Evolutionary conservation across 257 asterid species (phyloP), one percentile per base, ranked within the genome.

Genomic region (Hygrophila difformis): DNA sequence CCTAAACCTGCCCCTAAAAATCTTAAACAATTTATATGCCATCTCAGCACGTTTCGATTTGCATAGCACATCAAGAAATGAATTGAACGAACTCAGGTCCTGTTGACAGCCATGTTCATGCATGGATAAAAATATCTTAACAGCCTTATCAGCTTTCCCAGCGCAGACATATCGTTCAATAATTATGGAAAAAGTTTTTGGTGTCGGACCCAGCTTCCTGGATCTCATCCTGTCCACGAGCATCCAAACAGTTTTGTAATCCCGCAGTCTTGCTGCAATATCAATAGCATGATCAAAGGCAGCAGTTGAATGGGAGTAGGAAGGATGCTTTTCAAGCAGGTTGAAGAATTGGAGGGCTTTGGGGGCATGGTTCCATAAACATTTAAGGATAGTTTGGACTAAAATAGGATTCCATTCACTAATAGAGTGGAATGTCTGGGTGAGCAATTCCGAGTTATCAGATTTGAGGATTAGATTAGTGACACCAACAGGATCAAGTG

Each of bases 341-440:
- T 66, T 44, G 84, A 84, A 81, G 62, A 82, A 76, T n/a, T 77
- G 81, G 64, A 91, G 81, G 53, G 96, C 98, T 71, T 80, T 91
- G 1, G 96, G 98, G 53, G 92, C 94, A 43, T 91, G 93, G 69
- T 91, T 85, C 98, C 96, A 91, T 6, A 91, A 78, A 61, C 87
- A 78, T 56, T 85, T 89, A 69, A 89, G 84, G 49, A 82, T 57
- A n/a, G 73, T 24, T 40, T 73, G 66, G 51, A 86, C 96, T 37
- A 78, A 65, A 38, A 62, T 39, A 0, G 92, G 89, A 11, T 79
- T 64, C 93, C 94, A 87, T 9, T 62, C 57, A 33, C 62, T 57
- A n/a, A 60, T 11, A 49, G 56, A 47, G 39, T 63, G 62, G 55
- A 80, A 68, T 41, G 68, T 48, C 15, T 69, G 65, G 9, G 72